Base-by-base conservation (phyloP, 768 basidiomycete genomes). In the Phlebiopsis gigantea region DNA sequence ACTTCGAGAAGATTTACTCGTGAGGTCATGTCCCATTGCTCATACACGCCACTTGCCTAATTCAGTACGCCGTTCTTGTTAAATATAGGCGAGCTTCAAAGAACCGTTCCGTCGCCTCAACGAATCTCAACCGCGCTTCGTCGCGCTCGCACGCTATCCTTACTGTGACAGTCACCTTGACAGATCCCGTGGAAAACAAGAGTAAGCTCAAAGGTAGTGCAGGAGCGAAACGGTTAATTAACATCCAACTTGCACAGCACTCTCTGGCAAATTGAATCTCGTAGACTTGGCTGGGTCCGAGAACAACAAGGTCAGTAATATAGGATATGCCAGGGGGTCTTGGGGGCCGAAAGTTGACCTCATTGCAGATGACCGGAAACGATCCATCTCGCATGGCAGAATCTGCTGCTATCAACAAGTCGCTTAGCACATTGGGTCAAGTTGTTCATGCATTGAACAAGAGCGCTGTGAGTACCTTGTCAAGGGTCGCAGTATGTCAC, bases 201-300 rank as follows among this genome's bases (percentile, higher is more conserved):
- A 81, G 85, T 86, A 62, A 5, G 79, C 22, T 72, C 0, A 8
- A 42, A 56, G 41, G 24, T 21, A 4, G 34, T 12, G 3, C 34
- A 4, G 50, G 3, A 48, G n/a, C 4, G n/a, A 21, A 1, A 17
- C 12, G 5, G 8, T n/a, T n/a, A 10, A 21, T 5, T 25, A 19
- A 52, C 48, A 14, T 57, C 25, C 2, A 5, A 39, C 34, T n/a
- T 2, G 2, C 3, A 22, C 59, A 90, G 90, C 79, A 43, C 67
- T 86, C 48, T 79, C 77, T 1, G 91, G 90, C 9, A 90, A 88
- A 68, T 85, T 93, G 55, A 90, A 90, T 61, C 79, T 94, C 8
- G 90, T 93, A 10, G 93, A 95, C 71, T 79, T 95, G 25, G 93
- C 93, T 17, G 93, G 93, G 25, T 92, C 89, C 0, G 93, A 95